A percentile compares a stretch with the other conserved stretches of the same genome.
Conservation (phyloP, 2,329 filamentous ascomycete genomes). For the Didymella glomerata region DNA sequence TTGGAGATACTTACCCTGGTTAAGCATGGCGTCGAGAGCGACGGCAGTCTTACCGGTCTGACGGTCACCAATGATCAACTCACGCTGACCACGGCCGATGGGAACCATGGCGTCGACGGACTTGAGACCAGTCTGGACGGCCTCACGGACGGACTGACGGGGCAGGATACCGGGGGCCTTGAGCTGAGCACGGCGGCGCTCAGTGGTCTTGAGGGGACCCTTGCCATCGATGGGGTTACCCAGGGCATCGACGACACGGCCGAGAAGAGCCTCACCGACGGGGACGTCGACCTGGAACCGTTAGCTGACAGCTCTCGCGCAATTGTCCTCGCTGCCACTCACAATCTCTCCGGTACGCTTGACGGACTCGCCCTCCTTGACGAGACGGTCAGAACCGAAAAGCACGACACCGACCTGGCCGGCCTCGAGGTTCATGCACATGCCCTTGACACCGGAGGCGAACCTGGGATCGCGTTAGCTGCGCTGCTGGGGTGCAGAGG, state of each 20-base stretch:
- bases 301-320: slow-evolving; percentile 30
- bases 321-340: slow-evolving; percentile 55
- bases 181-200: slow-evolving; percentile 95
- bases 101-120: slow-evolving; percentile 99
- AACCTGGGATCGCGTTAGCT: slow-evolving; percentile 70
- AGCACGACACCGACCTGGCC: slow-evolving; percentile 99
- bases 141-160: slow-evolving; percentile 96
- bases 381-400: slow-evolving; percentile 99
- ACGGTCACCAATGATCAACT: slow-evolving; percentile 99
- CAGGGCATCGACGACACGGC: slow-evolving; percentile 97
- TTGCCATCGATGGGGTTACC: slow-evolving; percentile 99
- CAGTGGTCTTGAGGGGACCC: slow-evolving; percentile 90
- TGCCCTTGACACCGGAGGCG: slow-evolving; percentile 99
- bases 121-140: slow-evolving; percentile 99
- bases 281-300: slow-evolving; percentile 85
- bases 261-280: slow-evolving; percentile 90
- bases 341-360: slow-evolving; percentile 99
- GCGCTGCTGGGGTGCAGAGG: slow-evolving; percentile 21
- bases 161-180: slow-evolving; percentile 99
- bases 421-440: slow-evolving; percentile 99
- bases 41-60: slow-evolving; percentile 99
- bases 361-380: slow-evolving; percentile 99
- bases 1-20: slow-evolving; percentile 79
- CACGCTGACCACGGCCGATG: slow-evolving; percentile 99
- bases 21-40: slow-evolving; percentile 95